Base-by-base conservation (phyloP, 441 rosid genomes). In the Euphorbia neoarborescens region DNA sequence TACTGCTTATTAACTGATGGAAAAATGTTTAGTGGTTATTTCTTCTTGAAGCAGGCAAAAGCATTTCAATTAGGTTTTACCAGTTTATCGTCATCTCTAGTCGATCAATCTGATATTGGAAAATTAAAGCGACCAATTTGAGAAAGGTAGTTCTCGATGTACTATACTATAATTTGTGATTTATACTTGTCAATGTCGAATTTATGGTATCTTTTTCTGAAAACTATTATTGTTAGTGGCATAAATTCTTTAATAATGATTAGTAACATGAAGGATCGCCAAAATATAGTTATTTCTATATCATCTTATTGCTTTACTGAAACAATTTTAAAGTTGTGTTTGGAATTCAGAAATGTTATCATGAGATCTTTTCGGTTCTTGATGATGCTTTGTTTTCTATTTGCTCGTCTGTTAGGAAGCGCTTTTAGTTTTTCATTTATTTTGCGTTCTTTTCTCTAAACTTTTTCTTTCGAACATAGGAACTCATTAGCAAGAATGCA, bases 401-500 rank as follows among this genome's bases (percentile, higher is more conserved):
- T 30, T 15, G 7, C 37, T 51, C 62, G 56, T 54, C 46, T 65
- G 44, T 30, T 5, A 40, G 37, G 71, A 60, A 32, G 27, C 17
- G 27, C 9, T 51, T 37, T 24, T 59, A n/a, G 9, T 63, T 53
- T 51, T 63, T 46, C n/a, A 38, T 12, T 20, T 28, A 22, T 64
- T 61, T 27, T 64, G 28, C 30, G 13, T 34, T 53, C 8, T 38
- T 61, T 51, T 19, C 62, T 65, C 67, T 73, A 37, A 80, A 54
- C 48, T 57, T 62, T 27, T 38, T 38, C 40, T 37, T 38, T 75
- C 50, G 20, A 44, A 59, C 75, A 70, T 72, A 94, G 97, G 97
- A 89, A 77, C 86, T 94, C 80, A 89, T 79, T 22, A 78, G 82
- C 77, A 94, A 89, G 88, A 94, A 92, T 73, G 77, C 65, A 28